These are phyloP conservation scores for Aspergillus brunneoviolaceus DNA, from an alignment of 2,329 filamentous ascomycete genomes.

Conservation along the genomic window DNA sequence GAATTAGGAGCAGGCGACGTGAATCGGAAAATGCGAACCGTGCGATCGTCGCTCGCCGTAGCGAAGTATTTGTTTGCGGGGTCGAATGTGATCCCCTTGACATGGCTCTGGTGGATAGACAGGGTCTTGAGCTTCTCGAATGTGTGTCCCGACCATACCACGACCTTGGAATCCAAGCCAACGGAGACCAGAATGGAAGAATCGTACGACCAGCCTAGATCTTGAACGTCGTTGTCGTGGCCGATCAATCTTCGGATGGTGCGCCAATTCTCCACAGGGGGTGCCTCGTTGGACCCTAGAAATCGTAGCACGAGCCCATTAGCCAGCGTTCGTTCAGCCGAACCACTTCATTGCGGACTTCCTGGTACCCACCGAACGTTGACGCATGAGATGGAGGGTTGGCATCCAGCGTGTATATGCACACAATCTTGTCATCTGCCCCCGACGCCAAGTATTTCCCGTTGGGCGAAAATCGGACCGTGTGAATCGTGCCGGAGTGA, in stretches of 20 bases:
- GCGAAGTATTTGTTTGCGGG: conserved; percentile 99
- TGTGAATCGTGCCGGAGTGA: conserved; percentile 95
- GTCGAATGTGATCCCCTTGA: conserved; percentile 98
- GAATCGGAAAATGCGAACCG: conserved; percentile 95
- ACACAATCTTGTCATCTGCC: conserved; percentile 98
- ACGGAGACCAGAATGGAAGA: conserved; percentile 95
- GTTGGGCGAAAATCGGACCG: conserved; percentile 93
- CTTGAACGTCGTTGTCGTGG: conserved; percentile 98
- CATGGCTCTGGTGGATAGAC: conserved; percentile 90
- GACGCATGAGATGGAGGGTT: conserved; percentile 73
- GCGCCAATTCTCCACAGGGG: conserved; percentile 97
- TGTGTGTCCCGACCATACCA: conserved; percentile 96
- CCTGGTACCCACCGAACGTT: conserved; percentile 66
- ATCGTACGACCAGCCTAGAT: conserved; percentile 94
- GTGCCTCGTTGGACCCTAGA: conserved; percentile 77
- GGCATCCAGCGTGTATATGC: conserved; percentile 88
- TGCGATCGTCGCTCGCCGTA: conserved; percentile 93
- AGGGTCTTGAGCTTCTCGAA: conserved; percentile 97
- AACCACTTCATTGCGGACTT: background rate
- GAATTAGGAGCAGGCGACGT: conserved; percentile 88
- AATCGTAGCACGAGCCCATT: conserved; percentile 10
- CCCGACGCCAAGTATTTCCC: conserved; percentile 94
- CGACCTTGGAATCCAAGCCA: conserved; percentile 94
- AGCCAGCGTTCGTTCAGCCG: background rate
- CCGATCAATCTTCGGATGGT: conserved; percentile 90